phyloP scores from a whole-genome alignment of 2,329 filamentous ascomycete species.

The Tolypocladium inflatum region DNA sequence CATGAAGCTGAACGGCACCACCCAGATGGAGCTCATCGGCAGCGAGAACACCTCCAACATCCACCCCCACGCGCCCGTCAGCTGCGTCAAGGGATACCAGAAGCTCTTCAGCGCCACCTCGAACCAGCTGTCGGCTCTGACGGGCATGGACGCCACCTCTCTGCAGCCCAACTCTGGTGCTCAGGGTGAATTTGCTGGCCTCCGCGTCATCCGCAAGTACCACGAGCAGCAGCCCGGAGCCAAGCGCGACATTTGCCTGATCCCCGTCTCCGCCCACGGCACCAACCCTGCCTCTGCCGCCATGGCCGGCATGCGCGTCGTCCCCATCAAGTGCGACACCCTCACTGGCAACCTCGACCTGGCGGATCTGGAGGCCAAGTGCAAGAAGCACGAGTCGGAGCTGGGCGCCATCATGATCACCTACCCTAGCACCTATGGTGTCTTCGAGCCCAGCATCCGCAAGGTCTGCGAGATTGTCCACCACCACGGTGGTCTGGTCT shows the following conservation, averaged over 20 bases:
- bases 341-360: slow-evolving; percentile 86
- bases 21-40: slow-evolving; percentile 83
- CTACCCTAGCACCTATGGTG: slow-evolving; percentile 89
- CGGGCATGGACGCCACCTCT: slow-evolving; percentile 81
- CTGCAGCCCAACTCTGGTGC: slow-evolving; percentile 94
- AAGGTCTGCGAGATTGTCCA: slow-evolving; percentile 80
- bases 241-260: slow-evolving; percentile 84
- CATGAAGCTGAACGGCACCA: slow-evolving; percentile 94
- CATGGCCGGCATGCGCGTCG: slow-evolving; percentile 92
- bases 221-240: slow-evolving; percentile 58
- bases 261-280: slow-evolving; percentile 89
- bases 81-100: slow-evolving; percentile 58
- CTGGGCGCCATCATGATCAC: slow-evolving; percentile 94
- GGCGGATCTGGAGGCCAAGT: slow-evolving; percentile 76
- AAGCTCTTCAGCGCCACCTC: slow-evolving; percentile 65
- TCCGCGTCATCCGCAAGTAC: slow-evolving; percentile 80
- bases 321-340: slow-evolving; percentile 82
- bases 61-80: slow-evolving; percentile 66
- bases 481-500: slow-evolving; percentile 81
- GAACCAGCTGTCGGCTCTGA: slow-evolving; percentile 68
- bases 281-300: slow-evolving; percentile 93
- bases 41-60: slow-evolving; percentile 67
- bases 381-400: slow-evolving; percentile 75
- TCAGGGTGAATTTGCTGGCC: slow-evolving; percentile 87
- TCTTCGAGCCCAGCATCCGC: slow-evolving; percentile 86